Conservation (phyloP, 257 asterid species). For the Solanum chiquidenum region DNA sequence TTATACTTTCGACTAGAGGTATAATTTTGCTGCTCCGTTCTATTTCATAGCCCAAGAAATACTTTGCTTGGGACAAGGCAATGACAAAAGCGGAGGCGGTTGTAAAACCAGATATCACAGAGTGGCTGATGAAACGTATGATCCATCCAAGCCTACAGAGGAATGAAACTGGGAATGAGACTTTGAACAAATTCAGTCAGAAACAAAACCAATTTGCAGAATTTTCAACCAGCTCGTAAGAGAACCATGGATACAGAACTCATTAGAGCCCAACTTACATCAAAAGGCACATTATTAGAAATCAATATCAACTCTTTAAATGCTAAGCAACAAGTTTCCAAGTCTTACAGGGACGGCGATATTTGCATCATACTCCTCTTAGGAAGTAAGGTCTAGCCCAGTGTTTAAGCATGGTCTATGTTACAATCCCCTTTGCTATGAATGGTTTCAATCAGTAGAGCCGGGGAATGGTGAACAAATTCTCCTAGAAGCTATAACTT, state of each 20-base stretch:
- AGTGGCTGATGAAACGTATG: conserved; percentile 95
- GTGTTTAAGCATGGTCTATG: not conserved
- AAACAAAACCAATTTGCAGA: not conserved
- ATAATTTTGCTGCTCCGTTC: conserved; percentile 93
- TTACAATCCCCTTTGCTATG: not conserved
- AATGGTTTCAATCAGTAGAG: not conserved
- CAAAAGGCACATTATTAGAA: not conserved
- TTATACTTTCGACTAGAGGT: conserved; percentile 75
- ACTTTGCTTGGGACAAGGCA: conserved; percentile 92
- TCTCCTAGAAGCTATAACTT: not conserved
- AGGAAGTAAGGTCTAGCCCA: not conserved
- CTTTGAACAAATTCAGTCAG: not conserved
- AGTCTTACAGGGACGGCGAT: not conserved
- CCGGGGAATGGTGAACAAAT: not conserved
- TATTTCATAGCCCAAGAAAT: conserved; percentile 89
- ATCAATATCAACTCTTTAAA: not conserved
- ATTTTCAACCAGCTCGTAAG: not conserved
- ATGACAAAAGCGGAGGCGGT: conserved; percentile 98
- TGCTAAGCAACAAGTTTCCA: not conserved
- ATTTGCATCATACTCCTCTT: not conserved
- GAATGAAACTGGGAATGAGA: conserved; percentile 19
- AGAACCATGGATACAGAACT: not conserved
- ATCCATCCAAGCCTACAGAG: conserved; percentile 95
- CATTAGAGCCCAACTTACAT: not conserved
- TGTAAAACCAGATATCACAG: conserved; percentile 99